Percentiles rank a stretch among this genome's conserved stretches.
These are phyloP conservation scores for Trichosanthes cucumerina DNA, from an alignment of 306 rosid genomes.

Conservation along the genomic window DNA sequence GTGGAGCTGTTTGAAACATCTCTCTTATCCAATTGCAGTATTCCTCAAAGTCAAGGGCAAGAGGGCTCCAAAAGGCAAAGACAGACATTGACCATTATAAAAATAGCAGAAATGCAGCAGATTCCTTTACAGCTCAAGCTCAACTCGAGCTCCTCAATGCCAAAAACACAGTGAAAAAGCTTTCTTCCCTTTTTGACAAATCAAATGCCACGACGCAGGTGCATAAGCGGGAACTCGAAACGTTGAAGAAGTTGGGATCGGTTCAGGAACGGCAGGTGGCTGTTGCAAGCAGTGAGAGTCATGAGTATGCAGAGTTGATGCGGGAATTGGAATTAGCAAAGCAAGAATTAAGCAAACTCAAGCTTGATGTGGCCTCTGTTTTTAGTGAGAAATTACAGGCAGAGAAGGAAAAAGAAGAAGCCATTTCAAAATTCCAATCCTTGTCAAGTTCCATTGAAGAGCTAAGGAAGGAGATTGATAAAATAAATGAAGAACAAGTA, in stretches of 20 bases:
- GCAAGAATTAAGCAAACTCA: slow-evolving; percentile 55
- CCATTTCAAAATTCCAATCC: slow-evolving; percentile 25
- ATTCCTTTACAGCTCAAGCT: slow-evolving; percentile 39
- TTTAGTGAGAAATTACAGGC: slow-evolving; percentile 39
- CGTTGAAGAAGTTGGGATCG: slow-evolving; percentile 24
- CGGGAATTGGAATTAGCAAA: slow-evolving; percentile 59
- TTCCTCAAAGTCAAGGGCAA: slow-evolving; percentile 45
- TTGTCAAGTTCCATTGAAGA: slow-evolving; percentile 31
- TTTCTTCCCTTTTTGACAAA: slow-evolving; percentile 37
- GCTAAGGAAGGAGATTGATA: slow-evolving; percentile 55
- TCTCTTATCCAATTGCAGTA: slow-evolving; percentile 19
- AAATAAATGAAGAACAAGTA: slow-evolving; percentile 65
- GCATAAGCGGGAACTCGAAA: slow-evolving; percentile 31
- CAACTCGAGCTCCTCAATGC: slow-evolving; percentile 45
- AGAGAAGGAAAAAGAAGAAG: slow-evolving; percentile 39
- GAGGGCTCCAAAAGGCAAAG: slow-evolving; percentile 47
- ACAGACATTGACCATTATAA: slow-evolving; percentile 40
- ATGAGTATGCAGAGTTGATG: slow-evolving; percentile 38
- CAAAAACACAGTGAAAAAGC: slow-evolving; percentile 29
- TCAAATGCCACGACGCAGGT: slow-evolving; percentile 24
- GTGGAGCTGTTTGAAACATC: neutral
- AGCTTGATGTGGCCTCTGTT: slow-evolving; percentile 61
- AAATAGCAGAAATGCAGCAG: slow-evolving; percentile 38
- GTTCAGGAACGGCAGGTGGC: slow-evolving; percentile 3
- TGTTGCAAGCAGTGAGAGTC: slow-evolving; percentile 18